These are phyloP conservation scores for Cyberlindnera lachancei DNA, from an alignment of 805 yeast species.

Conservation along the genomic window DNA sequence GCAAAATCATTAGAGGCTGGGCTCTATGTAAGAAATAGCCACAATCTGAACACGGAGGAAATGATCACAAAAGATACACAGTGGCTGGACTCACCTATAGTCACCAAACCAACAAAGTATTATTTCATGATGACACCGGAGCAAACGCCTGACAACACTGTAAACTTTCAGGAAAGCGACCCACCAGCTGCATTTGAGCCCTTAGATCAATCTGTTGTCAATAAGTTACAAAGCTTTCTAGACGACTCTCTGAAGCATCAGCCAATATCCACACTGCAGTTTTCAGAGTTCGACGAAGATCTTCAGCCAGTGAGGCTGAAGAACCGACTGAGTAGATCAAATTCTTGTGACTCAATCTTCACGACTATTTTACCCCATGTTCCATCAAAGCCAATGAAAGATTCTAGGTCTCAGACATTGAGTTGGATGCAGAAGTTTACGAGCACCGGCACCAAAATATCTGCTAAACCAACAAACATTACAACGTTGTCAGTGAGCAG, in stretches of 20 bases:
- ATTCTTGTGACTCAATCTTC: constrained; percentile 23
- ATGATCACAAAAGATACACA: constrained; percentile 10
- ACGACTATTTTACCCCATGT: constrained; percentile 18
- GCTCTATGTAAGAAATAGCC: constrained; percentile 6
- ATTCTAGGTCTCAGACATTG: constrained; percentile 19
- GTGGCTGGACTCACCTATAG: constrained; percentile 6
- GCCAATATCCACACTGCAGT: constrained; percentile 19
- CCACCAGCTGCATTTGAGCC: too few species aligned
- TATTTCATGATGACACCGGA: not conserved
- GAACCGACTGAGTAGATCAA: constrained; percentile 22
- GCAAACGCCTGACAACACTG: not conserved
- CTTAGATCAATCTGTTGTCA: not conserved
- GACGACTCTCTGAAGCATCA: constrained; percentile 2
- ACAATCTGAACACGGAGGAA: constrained; percentile 6
- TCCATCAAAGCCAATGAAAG: constrained; percentile 14
- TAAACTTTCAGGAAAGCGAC: not conserved
- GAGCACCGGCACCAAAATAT: constrained; percentile 1
- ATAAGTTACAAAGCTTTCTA: constrained; percentile 1
- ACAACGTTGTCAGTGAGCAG: constrained; percentile 6
- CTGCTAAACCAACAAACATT: constrained; percentile 4
- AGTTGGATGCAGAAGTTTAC: constrained; percentile 20
- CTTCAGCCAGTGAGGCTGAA: too few species aligned
- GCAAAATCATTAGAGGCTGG: constrained; percentile 23
- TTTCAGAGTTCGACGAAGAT: too few species aligned
- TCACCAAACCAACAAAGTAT: too few species aligned